Conservation (phyloP, 2,329 filamentous ascomycete genomes). For the Penicillium sp. region DNA sequence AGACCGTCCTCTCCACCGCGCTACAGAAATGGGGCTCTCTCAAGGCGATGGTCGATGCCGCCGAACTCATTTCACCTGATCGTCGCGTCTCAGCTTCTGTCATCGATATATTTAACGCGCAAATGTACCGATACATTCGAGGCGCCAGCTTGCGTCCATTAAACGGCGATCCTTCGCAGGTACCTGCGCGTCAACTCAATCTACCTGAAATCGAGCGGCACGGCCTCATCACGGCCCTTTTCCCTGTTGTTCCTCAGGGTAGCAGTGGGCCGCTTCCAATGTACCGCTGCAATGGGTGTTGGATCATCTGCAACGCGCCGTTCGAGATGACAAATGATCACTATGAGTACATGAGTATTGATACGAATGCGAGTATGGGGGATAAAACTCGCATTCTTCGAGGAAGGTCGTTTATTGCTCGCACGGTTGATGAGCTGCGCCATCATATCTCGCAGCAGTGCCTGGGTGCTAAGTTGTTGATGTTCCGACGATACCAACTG, state of each 20-base stretch:
- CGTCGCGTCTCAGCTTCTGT: not conserved
- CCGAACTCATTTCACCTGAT: not conserved
- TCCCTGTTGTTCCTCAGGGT: not conserved
- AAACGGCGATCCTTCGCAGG: not conserved
- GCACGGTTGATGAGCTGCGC: not conserved
- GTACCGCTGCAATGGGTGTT: not conserved
- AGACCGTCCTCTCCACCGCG: not conserved
- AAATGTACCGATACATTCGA: not conserved
- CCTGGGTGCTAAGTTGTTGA: constrained; percentile 6
- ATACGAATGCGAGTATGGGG: not conserved
- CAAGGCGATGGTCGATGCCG: not conserved
- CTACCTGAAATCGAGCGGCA: not conserved
- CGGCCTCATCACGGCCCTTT: not conserved
- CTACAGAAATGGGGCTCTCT: not conserved
- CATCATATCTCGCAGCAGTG: not conserved
- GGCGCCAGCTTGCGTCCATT: not conserved
- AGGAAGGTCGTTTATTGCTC: not conserved
- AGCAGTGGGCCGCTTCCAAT: not conserved
- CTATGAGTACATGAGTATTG: not conserved
- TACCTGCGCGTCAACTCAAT: not conserved
- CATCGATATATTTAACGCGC: not conserved
- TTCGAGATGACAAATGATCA: not conserved
- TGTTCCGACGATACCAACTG: not conserved
- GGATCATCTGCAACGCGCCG: not conserved
- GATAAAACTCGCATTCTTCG: not conserved